Conservation (phyloP, 495 filamentous ascomycete genomes). For the Annulohypoxylon nitens region DNA sequence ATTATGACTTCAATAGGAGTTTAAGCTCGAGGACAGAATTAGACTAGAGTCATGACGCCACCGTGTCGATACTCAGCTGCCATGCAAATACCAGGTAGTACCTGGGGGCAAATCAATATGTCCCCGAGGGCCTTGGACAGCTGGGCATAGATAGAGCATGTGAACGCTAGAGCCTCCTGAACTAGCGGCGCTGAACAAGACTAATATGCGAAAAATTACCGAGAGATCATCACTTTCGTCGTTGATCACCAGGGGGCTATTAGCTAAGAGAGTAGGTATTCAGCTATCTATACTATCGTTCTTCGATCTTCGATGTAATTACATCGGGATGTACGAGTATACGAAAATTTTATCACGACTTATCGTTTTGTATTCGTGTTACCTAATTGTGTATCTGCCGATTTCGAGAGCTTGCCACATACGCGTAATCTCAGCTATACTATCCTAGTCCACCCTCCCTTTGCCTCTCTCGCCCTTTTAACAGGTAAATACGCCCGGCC, state of each 20-base stretch:
- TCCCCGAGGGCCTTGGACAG: neutral
- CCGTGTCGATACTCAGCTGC: neutral
- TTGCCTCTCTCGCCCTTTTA: conserved; percentile 1
- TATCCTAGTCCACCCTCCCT: neutral
- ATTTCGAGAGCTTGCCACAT: neutral
- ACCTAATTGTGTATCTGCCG: neutral
- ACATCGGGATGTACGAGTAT: neutral
- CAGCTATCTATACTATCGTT: neutral
- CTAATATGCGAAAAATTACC: neutral
- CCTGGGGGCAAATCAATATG: neutral
- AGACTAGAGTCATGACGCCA: neutral
- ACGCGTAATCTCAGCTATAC: neutral
- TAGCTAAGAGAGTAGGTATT: neutral
- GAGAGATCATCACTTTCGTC: neutral
- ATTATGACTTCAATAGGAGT: neutral
- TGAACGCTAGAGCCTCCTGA: neutral
- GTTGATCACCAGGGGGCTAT: neutral
- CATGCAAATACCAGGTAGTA: neutral
- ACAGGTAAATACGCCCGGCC: conserved; percentile 46
- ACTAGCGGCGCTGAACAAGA: neutral
- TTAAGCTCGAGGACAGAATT: neutral
- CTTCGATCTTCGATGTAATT: neutral
- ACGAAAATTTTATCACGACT: neutral
- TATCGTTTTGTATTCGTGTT: neutral
- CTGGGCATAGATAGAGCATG: neutral